Conservation (phyloP, 345 rosid species). For the Aquilaria malaccensis region DNA sequence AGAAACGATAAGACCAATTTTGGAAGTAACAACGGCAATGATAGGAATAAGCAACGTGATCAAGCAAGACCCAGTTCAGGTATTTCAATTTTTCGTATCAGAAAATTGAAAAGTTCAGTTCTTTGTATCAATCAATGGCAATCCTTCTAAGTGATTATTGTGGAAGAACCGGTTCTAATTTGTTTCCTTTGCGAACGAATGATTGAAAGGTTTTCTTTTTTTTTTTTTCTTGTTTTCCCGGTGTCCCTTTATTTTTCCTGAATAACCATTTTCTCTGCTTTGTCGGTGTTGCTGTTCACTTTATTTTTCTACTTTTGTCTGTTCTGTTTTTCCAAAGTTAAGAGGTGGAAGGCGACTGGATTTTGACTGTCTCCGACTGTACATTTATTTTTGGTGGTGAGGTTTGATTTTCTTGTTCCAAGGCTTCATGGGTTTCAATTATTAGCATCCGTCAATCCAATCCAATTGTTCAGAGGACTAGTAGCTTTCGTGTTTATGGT, state of each 20-base stretch:
- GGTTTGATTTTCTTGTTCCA: neutral
- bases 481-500: neutral
- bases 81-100: constrained; percentile 5
- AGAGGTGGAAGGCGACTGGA: neutral
- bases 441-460: neutral
- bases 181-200: no score
- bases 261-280: neutral
- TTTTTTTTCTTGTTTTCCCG: neutral
- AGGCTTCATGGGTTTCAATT: neutral
- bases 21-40: constrained; percentile 8
- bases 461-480: neutral
- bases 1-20: constrained; percentile 6
- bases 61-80: constrained; percentile 36
- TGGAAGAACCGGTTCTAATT: no score
- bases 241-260: neutral
- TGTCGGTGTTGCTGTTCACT: neutral
- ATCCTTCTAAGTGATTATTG: no score
- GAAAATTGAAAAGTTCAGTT: neutral
- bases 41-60: constrained; percentile 24
- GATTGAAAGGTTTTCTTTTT: neutral
- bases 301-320: neutral
- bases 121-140: neutral
- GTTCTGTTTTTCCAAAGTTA: constrained; percentile 1
- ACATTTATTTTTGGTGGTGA: constrained; percentile 5
- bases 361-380: neutral